Conservation (phyloP, 345 rosid species). For the Trapa incisa region DNA sequence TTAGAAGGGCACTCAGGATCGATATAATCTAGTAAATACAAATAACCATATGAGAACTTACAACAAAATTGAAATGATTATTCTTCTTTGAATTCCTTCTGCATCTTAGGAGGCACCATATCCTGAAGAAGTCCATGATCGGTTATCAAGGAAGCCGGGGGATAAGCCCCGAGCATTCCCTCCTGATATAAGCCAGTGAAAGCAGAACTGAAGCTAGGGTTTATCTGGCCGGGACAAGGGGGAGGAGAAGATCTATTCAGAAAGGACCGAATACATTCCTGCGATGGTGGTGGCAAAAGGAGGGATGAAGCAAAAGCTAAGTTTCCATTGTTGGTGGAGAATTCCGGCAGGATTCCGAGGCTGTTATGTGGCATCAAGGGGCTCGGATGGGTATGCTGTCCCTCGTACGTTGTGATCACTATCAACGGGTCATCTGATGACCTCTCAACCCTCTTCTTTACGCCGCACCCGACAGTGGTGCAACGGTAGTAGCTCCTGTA, state of each 20-base stretch:
- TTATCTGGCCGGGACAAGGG: neutral
- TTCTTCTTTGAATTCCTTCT: constrained; percentile 2
- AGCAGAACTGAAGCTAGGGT: neutral
- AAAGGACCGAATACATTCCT: neutral
- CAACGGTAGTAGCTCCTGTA: constrained; percentile 91
- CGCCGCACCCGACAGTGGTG: constrained; percentile 78
- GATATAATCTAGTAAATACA: neutral
- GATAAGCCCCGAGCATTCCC: neutral
- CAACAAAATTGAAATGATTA: neutral
- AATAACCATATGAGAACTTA: neutral
- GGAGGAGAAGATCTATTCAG: neutral
- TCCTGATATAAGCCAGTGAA: neutral
- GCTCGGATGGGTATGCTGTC: constrained; percentile 85
- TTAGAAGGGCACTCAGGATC: neutral
- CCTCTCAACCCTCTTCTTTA: constrained; percentile 93
- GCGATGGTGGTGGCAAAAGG: neutral
- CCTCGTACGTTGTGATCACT: constrained; percentile 92
- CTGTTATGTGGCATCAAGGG: constrained; percentile 74
- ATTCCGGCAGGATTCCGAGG: neutral
- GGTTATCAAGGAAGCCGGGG: neutral
- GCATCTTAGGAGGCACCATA: neutral
- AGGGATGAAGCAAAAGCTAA: neutral
- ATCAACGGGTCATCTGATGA: constrained; percentile 68
- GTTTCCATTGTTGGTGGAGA: neutral
- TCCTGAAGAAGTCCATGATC: constrained; percentile 5